Evolutionary conservation across 2,329 filamentous ascomycete species (phyloP).

Genomic region (Colletotrichum sp.): DNA sequence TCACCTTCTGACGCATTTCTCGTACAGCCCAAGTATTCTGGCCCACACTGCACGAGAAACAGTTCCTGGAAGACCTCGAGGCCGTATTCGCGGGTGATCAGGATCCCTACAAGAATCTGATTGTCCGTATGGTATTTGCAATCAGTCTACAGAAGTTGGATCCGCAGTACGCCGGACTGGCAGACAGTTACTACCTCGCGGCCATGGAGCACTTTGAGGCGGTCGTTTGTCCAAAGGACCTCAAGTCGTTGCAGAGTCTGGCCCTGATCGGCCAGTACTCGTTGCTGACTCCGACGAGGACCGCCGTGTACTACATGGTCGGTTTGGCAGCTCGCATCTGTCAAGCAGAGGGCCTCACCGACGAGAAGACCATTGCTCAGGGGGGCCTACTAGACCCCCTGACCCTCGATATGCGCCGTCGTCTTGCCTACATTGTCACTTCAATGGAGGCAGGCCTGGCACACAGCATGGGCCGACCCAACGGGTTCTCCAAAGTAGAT

Average conservation of each 20-base stretch:
- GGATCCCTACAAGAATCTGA: constrained; percentile 86
- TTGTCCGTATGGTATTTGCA: constrained; percentile 88
- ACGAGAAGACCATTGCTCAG: constrained; percentile 83
- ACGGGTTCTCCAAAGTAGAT: constrained; percentile 79
- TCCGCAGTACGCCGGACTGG: constrained; percentile 86
- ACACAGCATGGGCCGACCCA: constrained; percentile 86
- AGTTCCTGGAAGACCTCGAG: constrained; percentile 77
- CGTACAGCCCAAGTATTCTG: constrained; percentile 81
- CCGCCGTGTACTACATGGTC: constrained; percentile 91
- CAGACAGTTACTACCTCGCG: constrained; percentile 93
- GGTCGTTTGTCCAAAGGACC: constrained; percentile 84
- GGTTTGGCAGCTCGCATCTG: constrained; percentile 87
- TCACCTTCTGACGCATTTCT: constrained; percentile 20
- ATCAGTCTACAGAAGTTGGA: constrained; percentile 95
- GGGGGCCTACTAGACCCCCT: constrained; percentile 68
- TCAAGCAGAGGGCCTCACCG: constrained; percentile 85
- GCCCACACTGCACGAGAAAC: constrained; percentile 84
- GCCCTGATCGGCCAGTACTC: constrained; percentile 90
- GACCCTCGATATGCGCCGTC: constrained; percentile 86
- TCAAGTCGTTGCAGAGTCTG: constrained; percentile 90
- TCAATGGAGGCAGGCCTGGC: constrained; percentile 90
- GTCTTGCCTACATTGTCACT: constrained; percentile 86
- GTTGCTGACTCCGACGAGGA: constrained; percentile 87
- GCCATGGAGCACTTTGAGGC: constrained; percentile 85
- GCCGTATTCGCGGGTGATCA: constrained; percentile 78